Evolutionary conservation across 768 basidiomycete species (phyloP).

Genomic region (Pisolithus tinctorius): DNA sequence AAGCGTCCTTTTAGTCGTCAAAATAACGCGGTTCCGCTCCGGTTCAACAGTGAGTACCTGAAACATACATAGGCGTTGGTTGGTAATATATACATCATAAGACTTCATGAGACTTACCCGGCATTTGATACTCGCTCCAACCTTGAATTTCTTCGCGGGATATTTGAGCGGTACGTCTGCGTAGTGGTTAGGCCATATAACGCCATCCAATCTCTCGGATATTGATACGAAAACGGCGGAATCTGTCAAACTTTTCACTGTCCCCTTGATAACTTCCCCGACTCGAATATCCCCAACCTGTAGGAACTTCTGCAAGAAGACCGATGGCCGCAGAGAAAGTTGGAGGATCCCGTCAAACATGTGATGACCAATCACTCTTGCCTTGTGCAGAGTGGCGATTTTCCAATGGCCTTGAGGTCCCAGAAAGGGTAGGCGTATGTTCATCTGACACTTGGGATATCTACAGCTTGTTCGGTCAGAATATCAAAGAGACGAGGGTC

Average conservation of each 20-base stretch:
- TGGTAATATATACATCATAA: neutral
- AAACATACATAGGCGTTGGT: neutral
- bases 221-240: constrained; percentile 80
- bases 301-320: constrained; percentile 82
- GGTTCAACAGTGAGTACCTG: constrained; percentile 82
- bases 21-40: constrained; percentile 68
- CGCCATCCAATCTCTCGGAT: constrained; percentile 83
- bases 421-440: constrained; percentile 71
- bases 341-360: constrained; percentile 83
- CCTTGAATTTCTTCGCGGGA: constrained; percentile 85
- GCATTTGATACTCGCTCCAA: constrained; percentile 77
- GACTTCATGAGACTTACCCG: constrained; percentile 49
- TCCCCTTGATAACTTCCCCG: constrained; percentile 83
- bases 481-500: constrained; percentile 1
- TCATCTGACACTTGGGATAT: constrained; percentile 94
- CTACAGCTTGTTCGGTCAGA: constrained; percentile 31
- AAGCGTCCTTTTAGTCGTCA: constrained; percentile 90
- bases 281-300: constrained; percentile 76
- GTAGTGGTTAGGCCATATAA: constrained; percentile 92
- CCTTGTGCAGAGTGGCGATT: constrained; percentile 69
- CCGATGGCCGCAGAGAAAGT: constrained; percentile 75
- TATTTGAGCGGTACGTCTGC: constrained; percentile 94
- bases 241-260: constrained; percentile 78
- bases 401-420: constrained; percentile 72
- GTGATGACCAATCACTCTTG: constrained; percentile 83